Evolutionary conservation across 176 grass and related monocot species (phyloP).

Genomic region (Melocanna baccifera): DNA sequence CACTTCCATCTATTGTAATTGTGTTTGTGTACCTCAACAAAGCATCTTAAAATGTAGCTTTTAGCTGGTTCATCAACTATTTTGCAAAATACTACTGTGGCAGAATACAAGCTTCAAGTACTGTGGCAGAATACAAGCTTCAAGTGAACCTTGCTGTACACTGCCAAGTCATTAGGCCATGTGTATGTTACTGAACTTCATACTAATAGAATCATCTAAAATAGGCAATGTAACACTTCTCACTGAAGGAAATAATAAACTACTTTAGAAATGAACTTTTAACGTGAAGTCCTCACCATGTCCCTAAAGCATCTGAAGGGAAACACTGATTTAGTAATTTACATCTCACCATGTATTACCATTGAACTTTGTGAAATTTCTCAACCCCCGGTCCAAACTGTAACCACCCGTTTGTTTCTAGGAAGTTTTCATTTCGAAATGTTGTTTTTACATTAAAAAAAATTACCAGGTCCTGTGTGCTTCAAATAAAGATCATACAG

Average conservation of each 20-base stretch:
- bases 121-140: neutral
- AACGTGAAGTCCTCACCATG: neutral
- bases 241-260: neutral
- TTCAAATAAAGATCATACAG: constrained; percentile 82
- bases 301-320: neutral
- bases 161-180: neutral
- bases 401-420: neutral
- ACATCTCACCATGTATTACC: neutral
- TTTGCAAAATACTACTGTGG: neutral
- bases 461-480: constrained; percentile 68
- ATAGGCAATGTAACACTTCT: neutral
- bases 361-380: constrained; percentile 1
- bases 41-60: constrained; percentile 10
- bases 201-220: neutral
- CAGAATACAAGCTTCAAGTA: neutral
- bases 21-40: constrained; percentile 12
- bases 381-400: constrained; percentile 11
- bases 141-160: neutral
- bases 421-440: neutral
- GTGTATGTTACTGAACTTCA: neutral
- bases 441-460: constrained; percentile 1
- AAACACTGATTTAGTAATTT: neutral
- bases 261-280: neutral
- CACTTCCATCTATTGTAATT: constrained; percentile 1
- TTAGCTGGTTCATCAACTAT: neutral